Conservation (phyloP, 345 rosid genomes). For the Cardamine occulta region DNA sequence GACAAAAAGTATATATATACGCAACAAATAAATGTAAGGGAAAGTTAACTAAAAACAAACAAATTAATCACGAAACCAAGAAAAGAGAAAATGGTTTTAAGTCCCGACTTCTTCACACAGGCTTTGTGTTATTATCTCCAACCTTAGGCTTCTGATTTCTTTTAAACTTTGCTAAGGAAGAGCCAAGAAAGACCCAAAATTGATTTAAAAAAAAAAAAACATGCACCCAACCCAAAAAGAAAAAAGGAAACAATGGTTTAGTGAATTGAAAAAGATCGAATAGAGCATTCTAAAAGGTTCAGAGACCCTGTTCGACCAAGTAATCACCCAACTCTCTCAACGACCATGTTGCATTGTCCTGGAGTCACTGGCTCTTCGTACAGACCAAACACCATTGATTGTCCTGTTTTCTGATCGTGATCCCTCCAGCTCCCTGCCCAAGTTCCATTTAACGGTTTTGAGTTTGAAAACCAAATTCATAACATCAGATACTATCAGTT, state of each 20-base stretch:
- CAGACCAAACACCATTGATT: constrained; percentile 71
- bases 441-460: not conserved
- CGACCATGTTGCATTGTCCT: constrained; percentile 89
- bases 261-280: constrained; percentile 2
- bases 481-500: not conserved
- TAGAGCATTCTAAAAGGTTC: constrained; percentile 11
- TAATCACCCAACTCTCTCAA: constrained; percentile 91
- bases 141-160: constrained; percentile 27
- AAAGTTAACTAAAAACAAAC: not conserved
- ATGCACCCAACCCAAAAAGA: constrained; percentile 30
- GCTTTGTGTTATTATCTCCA: constrained; percentile 34
- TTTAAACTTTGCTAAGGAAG: constrained; percentile 16
- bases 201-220: not conserved
- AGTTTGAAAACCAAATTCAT: constrained; percentile 5
- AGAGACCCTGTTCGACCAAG: constrained; percentile 76
- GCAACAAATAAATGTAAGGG: not conserved
- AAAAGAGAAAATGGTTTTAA: not conserved
- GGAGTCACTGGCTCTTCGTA: constrained; percentile 83
- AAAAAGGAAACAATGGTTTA: constrained; percentile 20
- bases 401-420: constrained; percentile 75
- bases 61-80: constrained; percentile 25
- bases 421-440: constrained; percentile 71
- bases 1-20: not conserved
- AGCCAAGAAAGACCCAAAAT: constrained; percentile 23
- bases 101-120: constrained; percentile 10